Conservation (phyloP, 371 early-diverging fungal genomes). For the Parasitella parasitica region DNA sequence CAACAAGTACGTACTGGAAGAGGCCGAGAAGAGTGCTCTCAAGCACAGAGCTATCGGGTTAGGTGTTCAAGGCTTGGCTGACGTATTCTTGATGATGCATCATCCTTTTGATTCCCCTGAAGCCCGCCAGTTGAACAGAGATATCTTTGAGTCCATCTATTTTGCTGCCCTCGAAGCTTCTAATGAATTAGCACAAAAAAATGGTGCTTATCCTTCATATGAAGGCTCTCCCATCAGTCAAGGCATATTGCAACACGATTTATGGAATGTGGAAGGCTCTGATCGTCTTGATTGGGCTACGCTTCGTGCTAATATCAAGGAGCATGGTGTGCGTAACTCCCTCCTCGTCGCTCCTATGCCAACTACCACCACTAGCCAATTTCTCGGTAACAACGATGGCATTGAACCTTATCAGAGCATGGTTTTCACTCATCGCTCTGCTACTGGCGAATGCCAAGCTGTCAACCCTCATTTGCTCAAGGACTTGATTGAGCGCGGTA, state of each 20-base stretch:
- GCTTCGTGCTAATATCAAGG: constrained; percentile 77
- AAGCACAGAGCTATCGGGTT: constrained; percentile 95
- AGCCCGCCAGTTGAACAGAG: constrained; percentile 83
- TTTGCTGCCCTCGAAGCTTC: constrained; percentile 94
- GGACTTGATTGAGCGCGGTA: constrained; percentile 86
- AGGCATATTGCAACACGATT: constrained; percentile 94
- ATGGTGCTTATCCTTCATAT: constrained; percentile 90
- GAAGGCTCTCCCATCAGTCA: constrained; percentile 86
- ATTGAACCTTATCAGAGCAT: constrained; percentile 96
- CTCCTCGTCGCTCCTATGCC: constrained; percentile 98
- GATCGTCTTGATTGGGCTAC: constrained; percentile 87
- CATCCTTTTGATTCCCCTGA: constrained; percentile 92
- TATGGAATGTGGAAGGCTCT: constrained; percentile 82
- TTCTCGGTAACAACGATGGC: constrained; percentile 98
- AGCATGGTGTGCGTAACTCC: constrained; percentile 93
- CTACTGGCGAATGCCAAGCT: constrained; percentile 98
- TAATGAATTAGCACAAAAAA: constrained; percentile 80
- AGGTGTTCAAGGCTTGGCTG: constrained; percentile 98
- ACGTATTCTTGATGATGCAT: constrained; percentile 93
- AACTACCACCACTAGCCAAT: constrained; percentile 96
- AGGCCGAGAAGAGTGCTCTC: constrained; percentile 82
- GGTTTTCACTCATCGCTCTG: constrained; percentile 94
- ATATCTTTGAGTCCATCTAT: constrained; percentile 97
- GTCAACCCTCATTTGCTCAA: constrained; percentile 95
- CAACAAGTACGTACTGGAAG: constrained; percentile 92